phyloP scores from a whole-genome alignment of 805 yeast genomes.

The Yarrowia sp. region DNA sequence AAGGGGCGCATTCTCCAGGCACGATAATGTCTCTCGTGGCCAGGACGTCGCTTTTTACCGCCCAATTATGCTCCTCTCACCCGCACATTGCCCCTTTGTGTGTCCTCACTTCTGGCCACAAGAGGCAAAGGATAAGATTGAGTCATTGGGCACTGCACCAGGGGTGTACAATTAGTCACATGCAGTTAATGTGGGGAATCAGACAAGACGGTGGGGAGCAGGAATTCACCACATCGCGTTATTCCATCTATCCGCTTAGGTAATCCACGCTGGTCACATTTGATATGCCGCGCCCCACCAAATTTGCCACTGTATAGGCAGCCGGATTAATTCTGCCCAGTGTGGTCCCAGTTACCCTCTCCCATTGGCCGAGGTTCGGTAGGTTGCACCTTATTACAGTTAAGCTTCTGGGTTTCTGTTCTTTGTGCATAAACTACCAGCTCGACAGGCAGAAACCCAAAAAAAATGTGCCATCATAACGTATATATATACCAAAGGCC shows the following conservation, averaged over 20 bases:
- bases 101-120: slow-evolving; percentile 6
- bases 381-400: slow-evolving; percentile 18
- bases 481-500: slow-evolving; percentile 11
- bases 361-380: slow-evolving; percentile 39
- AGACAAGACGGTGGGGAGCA: not conserved
- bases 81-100: not conserved
- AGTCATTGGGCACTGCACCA: slow-evolving; percentile 38
- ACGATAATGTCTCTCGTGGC: not conserved
- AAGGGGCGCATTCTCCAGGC: not conserved
- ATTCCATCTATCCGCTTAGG: too few relatives aligned
- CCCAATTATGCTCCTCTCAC: not conserved
- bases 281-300: slow-evolving; percentile 6
- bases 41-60: slow-evolving; percentile 1
- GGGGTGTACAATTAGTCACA: slow-evolving; percentile 38
- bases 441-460: not conserved
- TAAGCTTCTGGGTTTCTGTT: not conserved
- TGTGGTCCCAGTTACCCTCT: slow-evolving; percentile 28
- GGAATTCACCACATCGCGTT: not conserved
- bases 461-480: not conserved
- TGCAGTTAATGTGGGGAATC: slow-evolving; percentile 33
- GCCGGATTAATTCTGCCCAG: slow-evolving; percentile 33
- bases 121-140: slow-evolving; percentile 36
- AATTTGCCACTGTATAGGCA: not conserved
- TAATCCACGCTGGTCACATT: too few relatives aligned
- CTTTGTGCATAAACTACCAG: slow-evolving; percentile 17